Base-by-base conservation (phyloP, 208 protist genomes). In the Trypanosoma mega region DNA sequence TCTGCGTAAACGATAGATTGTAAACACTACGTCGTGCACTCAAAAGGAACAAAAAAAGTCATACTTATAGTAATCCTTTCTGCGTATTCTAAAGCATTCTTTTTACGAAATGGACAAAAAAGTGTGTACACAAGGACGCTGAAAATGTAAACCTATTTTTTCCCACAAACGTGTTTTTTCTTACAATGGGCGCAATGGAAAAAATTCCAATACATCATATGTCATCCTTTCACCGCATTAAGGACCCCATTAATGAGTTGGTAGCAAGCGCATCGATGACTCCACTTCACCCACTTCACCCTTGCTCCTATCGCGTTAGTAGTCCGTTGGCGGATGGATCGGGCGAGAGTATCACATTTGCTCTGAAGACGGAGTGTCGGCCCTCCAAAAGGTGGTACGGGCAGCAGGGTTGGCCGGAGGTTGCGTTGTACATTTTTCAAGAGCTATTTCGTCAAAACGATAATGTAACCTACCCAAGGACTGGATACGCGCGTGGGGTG, bases 331-430 rank as follows among this genome's bases (percentile, higher is more conserved):
- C 7, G 2, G 51, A 56, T 23, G 51, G 51, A 12, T 56, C 51
- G 16, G 51, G 51, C 7, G 51, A 56, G 7, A 20, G 18, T 23
- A 27, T 56, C n/a, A 41, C 37, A 20, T 56, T 56, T 45, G 51
- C 36, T 12, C 44, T 56, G n/a, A 56, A 56, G 31, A 27, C 51
- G 12, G 51, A 56, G 21, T 56, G 51, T 26, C 51, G 51, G 9
- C 51, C 51, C 23, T 20, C 51, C n/a, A 26, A 20, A 8, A 18
- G 6, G 24, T 56, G 51, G 51, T 33, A 56, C 29, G 51, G 51
- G 7, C 51, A 56, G 21, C 51, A 56, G 51, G 51, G 51, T n/a
- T 56, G 51, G 51, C 21, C 14, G 12, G 51, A 56, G 29, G 51
- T 56, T 39, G 51, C 31, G 8, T 14, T 56, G 29, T 23, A 56